Evolutionary conservation across 495 filamentous ascomycete species (phyloP), one percentile per base, ranked within the genome.

Genomic region (Hypoxylon perforatum): DNA sequence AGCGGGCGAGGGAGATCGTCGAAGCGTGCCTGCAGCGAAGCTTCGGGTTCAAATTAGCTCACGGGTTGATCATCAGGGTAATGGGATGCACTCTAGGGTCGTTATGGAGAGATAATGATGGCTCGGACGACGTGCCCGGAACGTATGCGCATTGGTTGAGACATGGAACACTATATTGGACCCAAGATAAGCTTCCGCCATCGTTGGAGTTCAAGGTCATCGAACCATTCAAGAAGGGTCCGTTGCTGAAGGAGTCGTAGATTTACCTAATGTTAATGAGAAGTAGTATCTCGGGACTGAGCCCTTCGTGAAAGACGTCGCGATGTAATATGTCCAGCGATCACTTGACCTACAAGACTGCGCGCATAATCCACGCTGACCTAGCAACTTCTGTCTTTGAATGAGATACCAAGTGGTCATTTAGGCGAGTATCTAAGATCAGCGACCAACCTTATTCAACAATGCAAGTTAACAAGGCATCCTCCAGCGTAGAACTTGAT

Each of bases 21-120:
- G 81, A 84, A 61, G 75, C 62, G 18, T 83, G 81, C 52, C 62
- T 86, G 52, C 65, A 55, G 42, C 76, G 65, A 57, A 82, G 81
- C 54, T 85, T 82, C 69, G 79, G 75, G 12, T 81, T 85, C 59
- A 86, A 86, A 74, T 65, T 87, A 12, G 83, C 80, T 0, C 84
- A 86, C 70, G 84, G 84, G 0, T 56, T 84, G 25, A 85, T 84
- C 35, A 45, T 84, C 23, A 72, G 75, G 15, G 77, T 85, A 0
- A 70, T 75, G 11, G 76, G 76, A 19, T 70, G 76, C 4, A 84
- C 82, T 2, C 57, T 84, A 11, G 80, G 82, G 14, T 78, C 77
- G 36, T 60, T 82, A 55, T 84, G 82, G 82, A 75, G 80, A 73
- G 78, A 75, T 45, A 41, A 82, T 69, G 74, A 76, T 11, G 82